phyloP scores from a whole-genome alignment of 768 basidiomycete genomes.

The Calocera viscosa region DNA sequence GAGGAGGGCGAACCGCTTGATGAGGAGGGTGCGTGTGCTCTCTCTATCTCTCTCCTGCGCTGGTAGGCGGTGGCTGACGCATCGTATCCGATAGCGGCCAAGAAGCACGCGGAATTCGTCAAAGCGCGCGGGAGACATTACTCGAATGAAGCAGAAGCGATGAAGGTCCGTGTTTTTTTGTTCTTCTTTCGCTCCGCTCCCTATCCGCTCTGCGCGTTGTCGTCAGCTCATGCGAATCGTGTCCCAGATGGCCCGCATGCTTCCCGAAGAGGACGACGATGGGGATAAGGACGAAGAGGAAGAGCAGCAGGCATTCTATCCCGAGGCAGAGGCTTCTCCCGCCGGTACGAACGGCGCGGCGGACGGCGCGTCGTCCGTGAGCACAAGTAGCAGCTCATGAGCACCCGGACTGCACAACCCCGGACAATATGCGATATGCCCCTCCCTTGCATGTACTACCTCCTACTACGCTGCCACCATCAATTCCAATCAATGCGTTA shows the following conservation, averaged over 20 bases:
- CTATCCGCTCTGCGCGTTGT: not conserved
- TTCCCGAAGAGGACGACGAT: constrained; percentile 45
- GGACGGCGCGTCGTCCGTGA: constrained; percentile 13
- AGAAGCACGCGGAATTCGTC: constrained; percentile 70
- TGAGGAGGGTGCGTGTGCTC: constrained; percentile 58
- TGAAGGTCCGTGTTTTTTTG: constrained; percentile 85
- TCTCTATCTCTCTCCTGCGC: too few species aligned
- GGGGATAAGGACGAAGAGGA: constrained; percentile 19
- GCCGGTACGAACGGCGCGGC: constrained; percentile 20
- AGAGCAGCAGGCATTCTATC: constrained; percentile 20
- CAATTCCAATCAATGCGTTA: not conserved
- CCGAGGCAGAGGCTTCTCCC: constrained; percentile 21
- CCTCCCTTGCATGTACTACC: too few species aligned
- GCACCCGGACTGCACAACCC: not conserved
- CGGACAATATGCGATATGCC: not conserved
- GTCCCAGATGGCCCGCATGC: constrained; percentile 1
- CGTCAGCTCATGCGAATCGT: not conserved
- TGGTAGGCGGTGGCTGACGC: constrained; percentile 10
- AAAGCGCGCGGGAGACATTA: constrained; percentile 73
- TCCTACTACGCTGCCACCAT: too few species aligned
- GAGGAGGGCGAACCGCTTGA: constrained; percentile 77
- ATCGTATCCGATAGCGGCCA: constrained; percentile 44
- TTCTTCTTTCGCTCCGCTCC: not conserved
- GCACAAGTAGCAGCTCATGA: not conserved
- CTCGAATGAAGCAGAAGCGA: constrained; percentile 82